A percentile compares a stretch with the other conserved stretches of the same genome.
phyloP scores from a whole-genome alignment of 2,329 filamentous ascomycete species.

The Dothideomycetes sp. region DNA sequence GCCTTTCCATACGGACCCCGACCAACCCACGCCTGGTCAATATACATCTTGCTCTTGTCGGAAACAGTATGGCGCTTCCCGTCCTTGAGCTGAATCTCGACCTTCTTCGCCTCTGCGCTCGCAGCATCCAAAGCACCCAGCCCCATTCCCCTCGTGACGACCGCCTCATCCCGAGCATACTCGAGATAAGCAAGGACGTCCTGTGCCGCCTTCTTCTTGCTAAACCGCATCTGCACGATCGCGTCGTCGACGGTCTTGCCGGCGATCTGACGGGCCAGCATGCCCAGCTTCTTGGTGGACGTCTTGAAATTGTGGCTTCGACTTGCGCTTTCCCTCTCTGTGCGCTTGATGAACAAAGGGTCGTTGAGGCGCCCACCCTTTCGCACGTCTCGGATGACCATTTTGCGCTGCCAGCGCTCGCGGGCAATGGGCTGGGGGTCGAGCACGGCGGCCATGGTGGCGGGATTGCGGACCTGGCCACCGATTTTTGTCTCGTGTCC shows the following conservation, averaged over 20 bases:
- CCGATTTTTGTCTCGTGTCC: slow-evolving; percentile 9
- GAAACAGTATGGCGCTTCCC: slow-evolving; percentile 59
- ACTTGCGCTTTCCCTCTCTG: slow-evolving; percentile 45
- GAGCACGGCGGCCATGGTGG: slow-evolving; percentile 50
- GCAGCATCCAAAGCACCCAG: slow-evolving; percentile 32
- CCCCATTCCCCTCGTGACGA: slow-evolving; percentile 78
- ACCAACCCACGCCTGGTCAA: slow-evolving; percentile 88
- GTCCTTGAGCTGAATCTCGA: slow-evolving; percentile 61
- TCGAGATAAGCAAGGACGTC: slow-evolving; percentile 73
- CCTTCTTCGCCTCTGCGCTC: slow-evolving; percentile 20
- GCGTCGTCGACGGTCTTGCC: slow-evolving; percentile 94
- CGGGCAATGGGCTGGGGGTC: slow-evolving; percentile 67
- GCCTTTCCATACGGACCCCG: slow-evolving; percentile 53
- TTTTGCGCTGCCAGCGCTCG: slow-evolving; percentile 69
- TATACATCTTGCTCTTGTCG: slow-evolving; percentile 75
- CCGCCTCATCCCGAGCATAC: slow-evolving; percentile 68
- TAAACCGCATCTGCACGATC: slow-evolving; percentile 88
- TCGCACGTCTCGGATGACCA: slow-evolving; percentile 66
- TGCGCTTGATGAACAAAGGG: slow-evolving; percentile 56
- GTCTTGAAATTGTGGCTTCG: slow-evolving; percentile 70
- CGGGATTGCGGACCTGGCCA: slow-evolving; percentile 27
- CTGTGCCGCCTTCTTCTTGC: slow-evolving; percentile 79
- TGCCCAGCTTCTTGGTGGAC: slow-evolving; percentile 81
- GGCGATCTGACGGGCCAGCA: slow-evolving; percentile 75
- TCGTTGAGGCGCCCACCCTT: slow-evolving; percentile 56